Evolutionary conservation across 2,329 filamentous ascomycete species (phyloP).

Genomic region (Polytolypa hystricis): DNA sequence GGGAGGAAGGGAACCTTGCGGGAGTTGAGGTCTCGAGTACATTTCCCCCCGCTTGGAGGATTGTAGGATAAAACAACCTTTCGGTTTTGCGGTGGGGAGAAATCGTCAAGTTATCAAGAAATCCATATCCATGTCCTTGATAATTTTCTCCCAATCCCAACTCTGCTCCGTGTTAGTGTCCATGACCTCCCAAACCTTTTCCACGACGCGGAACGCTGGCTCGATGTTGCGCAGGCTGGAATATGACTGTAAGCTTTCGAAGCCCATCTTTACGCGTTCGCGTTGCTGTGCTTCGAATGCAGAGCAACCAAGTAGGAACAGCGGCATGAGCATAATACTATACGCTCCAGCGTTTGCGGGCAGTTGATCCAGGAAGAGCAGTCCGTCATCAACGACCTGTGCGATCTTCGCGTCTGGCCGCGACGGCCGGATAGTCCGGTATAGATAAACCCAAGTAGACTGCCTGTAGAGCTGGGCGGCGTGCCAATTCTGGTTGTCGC

Average conservation of each 20-base stretch:
- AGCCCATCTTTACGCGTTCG: slow-evolving; percentile 43
- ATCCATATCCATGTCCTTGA: slow-evolving; percentile 47
- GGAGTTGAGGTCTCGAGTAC: too few species aligned
- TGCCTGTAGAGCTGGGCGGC: slow-evolving; percentile 51
- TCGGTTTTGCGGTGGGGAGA: too few species aligned
- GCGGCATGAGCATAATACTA: slow-evolving; percentile 49
- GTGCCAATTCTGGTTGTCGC: slow-evolving; percentile 43
- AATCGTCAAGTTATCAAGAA: slow-evolving; percentile 51
- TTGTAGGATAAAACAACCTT: too few species aligned
- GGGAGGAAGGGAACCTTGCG: too few species aligned
- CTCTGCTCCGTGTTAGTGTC: slow-evolving; percentile 44
- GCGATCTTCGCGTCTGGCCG: slow-evolving; percentile 44
- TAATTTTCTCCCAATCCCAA: slow-evolving; percentile 55
- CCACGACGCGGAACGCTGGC: slow-evolving; percentile 44
- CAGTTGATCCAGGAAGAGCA: slow-evolving; percentile 44
- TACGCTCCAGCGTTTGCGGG: slow-evolving; percentile 46
- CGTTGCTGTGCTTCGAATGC: slow-evolving; percentile 47
- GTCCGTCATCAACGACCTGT: slow-evolving; percentile 47
- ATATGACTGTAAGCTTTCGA: slow-evolving; percentile 44
- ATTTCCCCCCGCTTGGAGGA: too few species aligned
- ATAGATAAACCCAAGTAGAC: slow-evolving; percentile 53
- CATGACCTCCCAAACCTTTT: slow-evolving; percentile 50
- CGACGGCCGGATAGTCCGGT: slow-evolving; percentile 49
- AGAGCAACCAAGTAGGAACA: slow-evolving; percentile 51
- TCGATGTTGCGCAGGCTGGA: slow-evolving; percentile 49